These are phyloP conservation scores for Phialocephala subalpina DNA, from an alignment of 2,329 filamentous ascomycete genomes.

Conservation along the genomic window DNA sequence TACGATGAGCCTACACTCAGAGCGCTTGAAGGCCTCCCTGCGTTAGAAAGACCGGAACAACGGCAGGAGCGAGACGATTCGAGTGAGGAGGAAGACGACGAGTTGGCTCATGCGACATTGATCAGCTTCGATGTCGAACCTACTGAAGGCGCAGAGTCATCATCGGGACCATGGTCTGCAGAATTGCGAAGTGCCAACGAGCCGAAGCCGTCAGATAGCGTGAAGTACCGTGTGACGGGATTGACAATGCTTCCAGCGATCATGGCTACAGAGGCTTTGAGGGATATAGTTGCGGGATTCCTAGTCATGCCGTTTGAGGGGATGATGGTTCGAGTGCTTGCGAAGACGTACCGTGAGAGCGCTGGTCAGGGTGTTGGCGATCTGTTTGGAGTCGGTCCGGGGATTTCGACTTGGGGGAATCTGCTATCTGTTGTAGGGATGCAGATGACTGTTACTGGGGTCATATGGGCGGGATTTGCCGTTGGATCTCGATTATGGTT, in stretches of 20 bases:
- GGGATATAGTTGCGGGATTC: constrained; percentile 39
- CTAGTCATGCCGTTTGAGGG: constrained; percentile 43
- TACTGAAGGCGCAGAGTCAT: constrained; percentile 35
- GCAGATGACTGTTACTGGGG: constrained; percentile 38
- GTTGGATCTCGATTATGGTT: constrained; percentile 32
- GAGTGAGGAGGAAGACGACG: constrained; percentile 42
- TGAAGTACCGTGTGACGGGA: constrained; percentile 42
- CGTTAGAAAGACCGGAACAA: constrained; percentile 27
- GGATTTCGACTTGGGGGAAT: constrained; percentile 32
- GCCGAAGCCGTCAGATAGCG: constrained; percentile 31
- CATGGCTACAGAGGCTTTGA: constrained; percentile 43
- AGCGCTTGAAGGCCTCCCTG: constrained; percentile 41
- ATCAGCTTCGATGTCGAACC: constrained; percentile 47
- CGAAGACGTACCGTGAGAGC: constrained; percentile 35
- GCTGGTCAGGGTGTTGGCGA: constrained; percentile 30
- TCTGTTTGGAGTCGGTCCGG: constrained; percentile 29
- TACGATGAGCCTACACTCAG: constrained; percentile 41
- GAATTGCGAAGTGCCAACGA: constrained; percentile 45
- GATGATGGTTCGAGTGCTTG: constrained; percentile 42
- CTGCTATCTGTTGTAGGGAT: constrained; percentile 35
- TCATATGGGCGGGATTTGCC: constrained; percentile 40
- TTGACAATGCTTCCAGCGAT: constrained; percentile 44
- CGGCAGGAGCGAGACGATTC: constrained; percentile 33
- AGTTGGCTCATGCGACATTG: constrained; percentile 41
- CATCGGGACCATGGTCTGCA: constrained; percentile 43